Evolutionary conservation across 2,329 filamentous ascomycete species (phyloP).

Genomic region (Fusarium succisae): DNA sequence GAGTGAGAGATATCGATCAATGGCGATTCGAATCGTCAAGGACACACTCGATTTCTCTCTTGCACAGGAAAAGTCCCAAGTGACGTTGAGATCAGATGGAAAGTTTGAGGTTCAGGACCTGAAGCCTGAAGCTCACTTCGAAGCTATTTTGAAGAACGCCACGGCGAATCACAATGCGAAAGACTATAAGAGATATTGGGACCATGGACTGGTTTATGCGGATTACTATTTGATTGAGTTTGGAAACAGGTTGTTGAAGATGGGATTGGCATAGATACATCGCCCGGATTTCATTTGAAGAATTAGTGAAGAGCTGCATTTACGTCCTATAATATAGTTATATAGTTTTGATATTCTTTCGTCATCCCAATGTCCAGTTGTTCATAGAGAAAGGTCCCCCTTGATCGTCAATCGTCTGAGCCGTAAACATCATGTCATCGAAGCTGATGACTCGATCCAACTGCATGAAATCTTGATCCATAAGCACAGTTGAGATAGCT

Average conservation of each 20-base stretch:
- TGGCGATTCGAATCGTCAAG: constrained; percentile 43
- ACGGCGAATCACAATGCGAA: constrained; percentile 49
- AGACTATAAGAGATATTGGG: constrained; percentile 45
- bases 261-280: constrained; percentile 8
- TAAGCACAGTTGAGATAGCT: constrained; percentile 45
- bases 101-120: constrained; percentile 4
- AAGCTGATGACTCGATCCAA: constrained; percentile 49
- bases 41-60: constrained; percentile 45
- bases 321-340: not conserved
- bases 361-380: constrained; percentile 9
- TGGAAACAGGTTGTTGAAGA: constrained; percentile 26
- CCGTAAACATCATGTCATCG: constrained; percentile 49
- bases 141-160: constrained; percentile 46
- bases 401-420: constrained; percentile 27
- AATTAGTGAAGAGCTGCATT: not conserved
- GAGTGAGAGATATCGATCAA: constrained; percentile 39
- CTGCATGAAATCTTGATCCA: constrained; percentile 47
- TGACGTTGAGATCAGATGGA: not conserved
- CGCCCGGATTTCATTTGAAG: not conserved
- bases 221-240: constrained; percentile 57
- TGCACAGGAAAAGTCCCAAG: constrained; percentile 19
- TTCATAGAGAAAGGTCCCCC: not conserved
- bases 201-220: constrained; percentile 58
- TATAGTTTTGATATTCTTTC: not conserved
- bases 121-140: constrained; percentile 32